Conservation (phyloP, 192 early-diverging fungal genomes). For the Coemansia sp. region DNA sequence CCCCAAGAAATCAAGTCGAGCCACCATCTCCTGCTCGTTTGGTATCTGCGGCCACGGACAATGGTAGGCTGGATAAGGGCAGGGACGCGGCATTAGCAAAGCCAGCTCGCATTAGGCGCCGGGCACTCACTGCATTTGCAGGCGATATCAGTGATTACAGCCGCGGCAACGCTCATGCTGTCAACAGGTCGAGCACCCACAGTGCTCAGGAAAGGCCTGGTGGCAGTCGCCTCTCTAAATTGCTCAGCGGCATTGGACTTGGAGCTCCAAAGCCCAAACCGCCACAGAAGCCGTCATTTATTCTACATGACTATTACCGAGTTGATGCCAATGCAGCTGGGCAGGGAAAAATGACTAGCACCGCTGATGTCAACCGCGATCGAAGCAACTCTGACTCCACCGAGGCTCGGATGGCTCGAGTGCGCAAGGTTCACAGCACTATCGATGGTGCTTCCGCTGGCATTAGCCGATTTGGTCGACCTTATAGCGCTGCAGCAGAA, state of each 20-base stretch:
- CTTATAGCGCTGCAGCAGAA: not conserved
- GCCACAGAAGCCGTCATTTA: not conserved
- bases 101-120: slow-evolving; percentile 26
- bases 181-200: not conserved
- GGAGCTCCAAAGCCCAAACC: slow-evolving; percentile 3
- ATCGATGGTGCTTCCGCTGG: slow-evolving; percentile 5
- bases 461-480: not conserved
- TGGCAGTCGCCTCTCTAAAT: slow-evolving; percentile 10
- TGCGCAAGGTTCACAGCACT: slow-evolving; percentile 25
- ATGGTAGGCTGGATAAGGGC: not conserved
- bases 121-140: slow-evolving; percentile 15
- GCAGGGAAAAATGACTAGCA: slow-evolving; percentile 5
- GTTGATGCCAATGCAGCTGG: not conserved
- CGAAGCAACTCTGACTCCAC: slow-evolving; percentile 22
- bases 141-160: not conserved
- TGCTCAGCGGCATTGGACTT: slow-evolving; percentile 14
- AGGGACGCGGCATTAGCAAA: not conserved
- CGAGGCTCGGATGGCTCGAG: not conserved
- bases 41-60: not conserved
- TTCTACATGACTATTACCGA: not conserved
- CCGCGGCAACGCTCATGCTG: not conserved
- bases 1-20: not conserved
- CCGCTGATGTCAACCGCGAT: slow-evolving; percentile 9
- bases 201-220: not conserved
- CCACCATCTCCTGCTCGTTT: not conserved